These are phyloP conservation scores for Chlorella sp. DNA, from an alignment of 139 green algal genomes.

Conservation along the genomic window DNA sequence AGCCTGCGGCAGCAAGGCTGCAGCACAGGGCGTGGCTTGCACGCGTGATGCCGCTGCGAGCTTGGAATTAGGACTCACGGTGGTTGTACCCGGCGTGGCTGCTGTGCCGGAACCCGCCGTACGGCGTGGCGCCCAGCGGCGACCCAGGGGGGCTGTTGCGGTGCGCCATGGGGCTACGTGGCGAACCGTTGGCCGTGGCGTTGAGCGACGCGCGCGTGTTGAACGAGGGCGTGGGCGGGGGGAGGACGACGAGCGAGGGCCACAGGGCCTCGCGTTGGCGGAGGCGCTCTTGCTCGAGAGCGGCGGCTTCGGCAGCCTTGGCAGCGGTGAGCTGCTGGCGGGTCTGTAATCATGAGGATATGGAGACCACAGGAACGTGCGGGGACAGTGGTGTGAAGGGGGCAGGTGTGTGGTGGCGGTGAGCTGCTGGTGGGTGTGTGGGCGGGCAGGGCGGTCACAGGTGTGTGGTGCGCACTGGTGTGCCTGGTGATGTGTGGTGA, in stretches of 20 bases:
- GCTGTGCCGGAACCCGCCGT: not conserved
- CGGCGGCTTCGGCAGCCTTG: not conserved
- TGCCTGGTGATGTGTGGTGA: too few relatives aligned
- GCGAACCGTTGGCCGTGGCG: too few relatives aligned
- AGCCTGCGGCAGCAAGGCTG: too few relatives aligned
- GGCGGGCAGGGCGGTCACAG: too few relatives aligned
- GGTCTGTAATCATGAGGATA: not conserved
- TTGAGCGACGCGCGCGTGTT: not conserved
- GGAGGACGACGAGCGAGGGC: not conserved
- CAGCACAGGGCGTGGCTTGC: not conserved
- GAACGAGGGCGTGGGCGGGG: not conserved
- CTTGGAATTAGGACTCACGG: too few relatives aligned
- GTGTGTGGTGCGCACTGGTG: too few relatives aligned
- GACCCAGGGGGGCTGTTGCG: not conserved
- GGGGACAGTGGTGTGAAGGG: too few relatives aligned
- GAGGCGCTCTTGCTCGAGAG: not conserved
- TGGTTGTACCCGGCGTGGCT: too few relatives aligned
- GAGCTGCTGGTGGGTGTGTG: too few relatives aligned
- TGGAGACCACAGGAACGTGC: too few relatives aligned
- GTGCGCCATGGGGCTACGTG: not conserved
- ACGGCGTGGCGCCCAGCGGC: too few relatives aligned
- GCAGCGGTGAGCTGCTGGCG: not conserved
- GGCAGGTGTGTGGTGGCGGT: too few relatives aligned
- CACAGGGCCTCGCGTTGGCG: not conserved
- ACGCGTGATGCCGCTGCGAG: not conserved